Evolutionary conservation across 208 protist species (phyloP), one percentile per base, ranked within the genome.

Genomic region (Porcisia deanei): DNA sequence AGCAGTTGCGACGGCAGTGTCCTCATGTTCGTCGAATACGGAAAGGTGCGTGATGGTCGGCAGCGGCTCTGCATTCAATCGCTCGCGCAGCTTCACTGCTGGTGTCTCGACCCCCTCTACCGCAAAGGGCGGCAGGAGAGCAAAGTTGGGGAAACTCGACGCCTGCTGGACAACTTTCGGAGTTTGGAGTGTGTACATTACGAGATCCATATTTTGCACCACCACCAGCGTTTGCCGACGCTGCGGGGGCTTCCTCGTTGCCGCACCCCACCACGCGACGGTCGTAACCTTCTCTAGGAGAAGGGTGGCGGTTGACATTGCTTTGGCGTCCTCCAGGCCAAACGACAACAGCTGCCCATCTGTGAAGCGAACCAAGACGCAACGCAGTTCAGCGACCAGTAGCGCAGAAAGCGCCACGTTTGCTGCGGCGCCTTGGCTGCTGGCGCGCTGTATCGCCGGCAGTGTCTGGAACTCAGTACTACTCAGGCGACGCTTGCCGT

Each of bases 41-140:
- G 84, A 55, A 25, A 92, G 49, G 72, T 95, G 89, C 22, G 86
- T 90, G 4, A 97, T 79, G 22, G 47, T 78, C 37, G 89, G 83
- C 47, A 94, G 72, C 30, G 81, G 64, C 53, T 92, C 82, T 12
- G 84, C 74, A 59, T 83, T 80, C 9, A 82, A 79, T 25, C 76
- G 78, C 37, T 81, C 84, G 1, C 74, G 61, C 43, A 88, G 63
- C 54, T 83, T 79, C 30, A 77, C 85, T 22, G 61, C 65, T 47
- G 79, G 76, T 6, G 78, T 84, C 12, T 76, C 71, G 4, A 79
- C 75, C 6, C 79, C 87, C 43, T 85, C 82, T 1, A 91, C 49
- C 12, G 81, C 81, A 53, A 86, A 81, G 1, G 80, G 71, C 0
- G 93, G 93, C 0, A 95, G 58, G 6, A 86, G 73, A 37, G 75